Conservation (phyloP, 495 filamentous ascomycete genomes). For the Melanomma pulvis-pyrius region DNA sequence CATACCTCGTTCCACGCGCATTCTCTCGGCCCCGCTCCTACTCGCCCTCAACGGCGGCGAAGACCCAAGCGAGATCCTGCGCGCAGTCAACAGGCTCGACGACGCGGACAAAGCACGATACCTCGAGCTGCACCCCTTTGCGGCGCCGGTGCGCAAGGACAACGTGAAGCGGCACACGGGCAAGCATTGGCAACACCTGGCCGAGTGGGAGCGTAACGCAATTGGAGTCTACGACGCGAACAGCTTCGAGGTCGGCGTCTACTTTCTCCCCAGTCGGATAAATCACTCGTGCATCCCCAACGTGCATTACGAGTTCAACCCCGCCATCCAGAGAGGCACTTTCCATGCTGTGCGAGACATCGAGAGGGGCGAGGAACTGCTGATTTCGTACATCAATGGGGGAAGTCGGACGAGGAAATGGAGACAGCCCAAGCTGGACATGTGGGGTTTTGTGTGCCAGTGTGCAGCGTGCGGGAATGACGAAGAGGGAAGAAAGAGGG, state of each 20-base stretch:
- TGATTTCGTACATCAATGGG: slow-evolving; percentile 30
- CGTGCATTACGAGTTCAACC: slow-evolving; percentile 29
- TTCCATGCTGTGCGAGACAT: slow-evolving; percentile 37
- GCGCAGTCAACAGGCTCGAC: slow-evolving; percentile 23
- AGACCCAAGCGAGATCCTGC: slow-evolving; percentile 5
- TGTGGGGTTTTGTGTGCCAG: slow-evolving; percentile 15
- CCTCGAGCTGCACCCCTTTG: background rate
- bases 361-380: slow-evolving; percentile 31
- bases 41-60: slow-evolving; percentile 5
- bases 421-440: slow-evolving; percentile 9
- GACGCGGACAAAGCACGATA: slow-evolving; percentile 14
- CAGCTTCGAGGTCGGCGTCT: slow-evolving; percentile 20
- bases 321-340: slow-evolving; percentile 16
- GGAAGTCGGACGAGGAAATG: background rate
- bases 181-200: background rate
- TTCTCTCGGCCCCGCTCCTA: slow-evolving; percentile 31
- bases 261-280: slow-evolving; percentile 28
- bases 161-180: background rate
- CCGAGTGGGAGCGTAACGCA: background rate
- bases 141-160: background rate
- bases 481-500: background rate
- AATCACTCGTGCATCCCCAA: slow-evolving; percentile 44
- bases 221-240: slow-evolving; percentile 7
- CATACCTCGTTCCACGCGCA: slow-evolving; percentile 35
- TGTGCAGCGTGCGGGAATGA: slow-evolving; percentile 12